A percentile compares a stretch with the other conserved stretches of the same genome.
These are phyloP conservation scores for Patellifolia procumbens DNA, from an alignment of 179 eudicot species.

Conservation along the genomic window DNA sequence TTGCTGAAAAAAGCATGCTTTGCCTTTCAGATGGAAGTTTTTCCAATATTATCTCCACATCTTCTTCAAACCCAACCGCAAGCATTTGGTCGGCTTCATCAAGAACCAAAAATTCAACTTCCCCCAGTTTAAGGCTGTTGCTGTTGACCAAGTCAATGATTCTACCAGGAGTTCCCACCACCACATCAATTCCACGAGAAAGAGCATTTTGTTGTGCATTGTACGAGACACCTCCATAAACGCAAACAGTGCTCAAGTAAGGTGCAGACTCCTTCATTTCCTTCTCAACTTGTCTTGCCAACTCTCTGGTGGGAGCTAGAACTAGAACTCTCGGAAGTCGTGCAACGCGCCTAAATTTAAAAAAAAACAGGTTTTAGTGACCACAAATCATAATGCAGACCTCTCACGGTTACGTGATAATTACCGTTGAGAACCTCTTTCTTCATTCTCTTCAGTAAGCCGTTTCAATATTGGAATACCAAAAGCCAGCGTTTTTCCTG, in stretches of 20 bases:
- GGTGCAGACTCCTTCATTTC: slow-evolving; percentile 97
- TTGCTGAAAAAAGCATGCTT: slow-evolving; percentile 99
- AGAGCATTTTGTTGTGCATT: slow-evolving; percentile 67
- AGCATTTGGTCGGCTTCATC: slow-evolving; percentile 99
- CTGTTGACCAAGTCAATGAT: slow-evolving; percentile 72
- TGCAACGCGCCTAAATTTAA: slow-evolving; percentile 51
- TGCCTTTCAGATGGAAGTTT: slow-evolving; percentile 79
- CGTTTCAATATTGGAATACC: slow-evolving; percentile 86
- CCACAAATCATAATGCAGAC: background rate
- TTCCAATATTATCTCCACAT: slow-evolving; percentile 76
- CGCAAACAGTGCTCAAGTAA: slow-evolving; percentile 83
- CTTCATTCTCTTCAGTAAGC: slow-evolving; percentile 55
- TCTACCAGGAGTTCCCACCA: slow-evolving; percentile 98
- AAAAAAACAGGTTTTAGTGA: slow-evolving; percentile 12
- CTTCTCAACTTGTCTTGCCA: slow-evolving; percentile 94
- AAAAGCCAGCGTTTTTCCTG: slow-evolving; percentile 94
- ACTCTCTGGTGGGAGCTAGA: slow-evolving; percentile 95
- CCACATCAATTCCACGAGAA: slow-evolving; percentile 89
- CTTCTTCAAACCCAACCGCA: slow-evolving; percentile 98
- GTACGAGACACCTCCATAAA: slow-evolving; percentile 94
- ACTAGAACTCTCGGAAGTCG: slow-evolving; percentile 82
- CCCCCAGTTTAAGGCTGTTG: slow-evolving; percentile 69
- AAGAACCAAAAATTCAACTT: slow-evolving; percentile 83
- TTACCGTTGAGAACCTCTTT: slow-evolving; percentile 57
- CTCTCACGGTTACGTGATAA: background rate